A percentile compares a stretch with the other conserved stretches of the same genome.
phyloP scores from a whole-genome alignment of 257 asterid genomes.

The Anisodus tanguticus region DNA sequence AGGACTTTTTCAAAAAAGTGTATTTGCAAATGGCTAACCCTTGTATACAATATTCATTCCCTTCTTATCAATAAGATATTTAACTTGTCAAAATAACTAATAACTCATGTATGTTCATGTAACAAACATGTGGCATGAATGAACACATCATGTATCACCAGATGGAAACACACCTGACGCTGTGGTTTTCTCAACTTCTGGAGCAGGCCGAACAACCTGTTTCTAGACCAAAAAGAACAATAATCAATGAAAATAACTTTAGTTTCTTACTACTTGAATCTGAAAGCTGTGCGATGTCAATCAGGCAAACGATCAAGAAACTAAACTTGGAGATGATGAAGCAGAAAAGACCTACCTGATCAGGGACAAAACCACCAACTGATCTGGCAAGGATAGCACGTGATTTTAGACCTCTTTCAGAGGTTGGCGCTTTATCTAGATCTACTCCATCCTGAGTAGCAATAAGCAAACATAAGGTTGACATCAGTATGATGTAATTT shows the following conservation, averaged over 20 bases:
- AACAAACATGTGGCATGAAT: slow-evolving; percentile 1
- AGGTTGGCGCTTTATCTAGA: slow-evolving; percentile 58
- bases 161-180: slow-evolving; percentile 55
- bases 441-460: slow-evolving; percentile 66
- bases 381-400: slow-evolving; percentile 71
- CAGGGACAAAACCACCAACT: slow-evolving; percentile 81
- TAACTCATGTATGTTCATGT: not conserved
- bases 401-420: slow-evolving; percentile 65
- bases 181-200: slow-evolving; percentile 66
- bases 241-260: slow-evolving; percentile 22
- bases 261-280: slow-evolving; percentile 16
- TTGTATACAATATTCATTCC: not conserved
- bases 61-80: slow-evolving; percentile 20
- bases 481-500: not conserved
- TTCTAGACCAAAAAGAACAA: slow-evolving; percentile 38
- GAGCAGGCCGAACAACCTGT: slow-evolving; percentile 66
- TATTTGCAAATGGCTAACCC: slow-evolving; percentile 23
- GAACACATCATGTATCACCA: slow-evolving; percentile 8
- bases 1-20: not conserved
- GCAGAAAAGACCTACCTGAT: slow-evolving; percentile 57
- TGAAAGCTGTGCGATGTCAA: slow-evolving; percentile 22
- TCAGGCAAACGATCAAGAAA: not conserved
- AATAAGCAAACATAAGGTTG: slow-evolving; percentile 22
- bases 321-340: slow-evolving; percentile 7
- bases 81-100: slow-evolving; percentile 7